Conservation (phyloP, 306 rosid species). For the Cicer yamashitae region DNA sequence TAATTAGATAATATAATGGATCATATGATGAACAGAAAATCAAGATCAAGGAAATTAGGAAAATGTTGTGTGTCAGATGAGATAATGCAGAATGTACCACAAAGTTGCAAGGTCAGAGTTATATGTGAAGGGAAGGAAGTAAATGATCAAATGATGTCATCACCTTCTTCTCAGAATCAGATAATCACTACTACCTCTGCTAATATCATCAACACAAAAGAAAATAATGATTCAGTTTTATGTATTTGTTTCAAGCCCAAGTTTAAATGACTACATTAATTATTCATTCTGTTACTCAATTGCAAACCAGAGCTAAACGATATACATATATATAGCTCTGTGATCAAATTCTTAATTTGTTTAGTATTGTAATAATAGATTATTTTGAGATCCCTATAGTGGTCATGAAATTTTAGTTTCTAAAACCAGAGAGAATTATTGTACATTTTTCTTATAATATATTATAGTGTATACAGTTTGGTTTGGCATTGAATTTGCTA, state of each 20-base stretch:
- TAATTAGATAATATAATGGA: too few relatives aligned
- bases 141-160: slow-evolving; percentile 19
- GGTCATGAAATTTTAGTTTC: not conserved
- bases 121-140: slow-evolving; percentile 73
- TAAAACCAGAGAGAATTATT: not conserved
- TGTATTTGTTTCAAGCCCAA: slow-evolving; percentile 69
- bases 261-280: slow-evolving; percentile 10
- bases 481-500: not conserved
- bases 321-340: not conserved
- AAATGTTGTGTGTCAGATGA: slow-evolving; percentile 61
- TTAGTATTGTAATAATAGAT: not conserved
- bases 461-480: not conserved
- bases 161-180: slow-evolving; percentile 18
- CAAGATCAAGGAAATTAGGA: slow-evolving; percentile 62
- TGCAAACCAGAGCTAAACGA: not conserved
- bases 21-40: slow-evolving; percentile 51
- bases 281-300: not conserved
- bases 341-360: too few relatives aligned
- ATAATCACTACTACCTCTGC: slow-evolving; percentile 31
- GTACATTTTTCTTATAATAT: not conserved
- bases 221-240: slow-evolving; percentile 49
- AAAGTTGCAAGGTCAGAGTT: slow-evolving; percentile 68
- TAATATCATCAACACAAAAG: slow-evolving; percentile 33
- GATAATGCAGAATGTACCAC: slow-evolving; percentile 59
- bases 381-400: slow-evolving; percentile 1